Conservation (phyloP, 2,329 filamentous ascomycete genomes). For the Alternaria viburni region DNA sequence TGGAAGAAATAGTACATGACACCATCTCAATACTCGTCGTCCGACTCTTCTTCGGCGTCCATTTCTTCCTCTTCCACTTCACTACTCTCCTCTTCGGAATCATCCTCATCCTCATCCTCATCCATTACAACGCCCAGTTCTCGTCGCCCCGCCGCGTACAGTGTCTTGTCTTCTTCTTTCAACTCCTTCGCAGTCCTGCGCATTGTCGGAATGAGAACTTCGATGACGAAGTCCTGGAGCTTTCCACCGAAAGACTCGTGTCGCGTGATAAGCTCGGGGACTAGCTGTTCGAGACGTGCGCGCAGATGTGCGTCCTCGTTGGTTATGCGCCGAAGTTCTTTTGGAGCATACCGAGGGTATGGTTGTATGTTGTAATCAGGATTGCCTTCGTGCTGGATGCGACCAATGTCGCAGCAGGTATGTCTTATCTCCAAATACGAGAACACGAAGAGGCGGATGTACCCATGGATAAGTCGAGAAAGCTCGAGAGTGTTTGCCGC, state of each 20-base stretch:
- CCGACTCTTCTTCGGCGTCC: not conserved
- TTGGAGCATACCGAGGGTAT: not conserved
- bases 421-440: not conserved
- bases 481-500: not conserved
- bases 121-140: not conserved
- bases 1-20: not conserved
- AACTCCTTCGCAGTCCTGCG: not conserved
- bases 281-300: not conserved
- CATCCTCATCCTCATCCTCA: fast-evolving
- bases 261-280: not conserved
- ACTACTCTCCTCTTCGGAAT: fast-evolving
- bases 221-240: not conserved
- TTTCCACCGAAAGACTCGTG: not conserved
- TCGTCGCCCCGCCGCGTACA: not conserved
- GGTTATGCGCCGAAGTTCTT: not conserved
- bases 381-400: fast-evolving
- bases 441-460: not conserved
- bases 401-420: not conserved
- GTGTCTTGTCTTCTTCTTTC: not conserved
- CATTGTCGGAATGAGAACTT: not conserved
- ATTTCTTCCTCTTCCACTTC: not conserved
- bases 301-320: not conserved
- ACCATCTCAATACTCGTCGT: not conserved
- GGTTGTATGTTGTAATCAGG: not conserved
- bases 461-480: fast-evolving